Evolutionary conservation across 768 basidiomycete species (phyloP).

Genomic region (Leucosporidium creatinivorum): DNA sequence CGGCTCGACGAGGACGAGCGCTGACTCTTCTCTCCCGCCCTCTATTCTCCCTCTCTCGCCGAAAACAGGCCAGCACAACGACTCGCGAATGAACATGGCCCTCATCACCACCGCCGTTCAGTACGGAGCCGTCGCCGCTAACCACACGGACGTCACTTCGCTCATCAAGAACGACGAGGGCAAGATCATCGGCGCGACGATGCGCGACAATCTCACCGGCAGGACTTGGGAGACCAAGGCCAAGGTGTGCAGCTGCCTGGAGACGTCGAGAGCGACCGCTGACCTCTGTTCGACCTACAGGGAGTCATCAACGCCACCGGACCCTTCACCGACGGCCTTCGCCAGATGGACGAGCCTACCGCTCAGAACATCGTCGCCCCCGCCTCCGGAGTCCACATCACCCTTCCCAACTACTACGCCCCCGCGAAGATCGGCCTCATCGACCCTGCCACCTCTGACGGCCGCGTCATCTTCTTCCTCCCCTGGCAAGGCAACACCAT

Average conservation of each 20-base stretch:
- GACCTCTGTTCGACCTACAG: conserved; percentile 42
- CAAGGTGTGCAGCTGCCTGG: conserved; percentile 51
- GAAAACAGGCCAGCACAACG: conserved; percentile 95
- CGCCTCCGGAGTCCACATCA: conserved; percentile 90
- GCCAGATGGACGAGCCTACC: conserved; percentile 60
- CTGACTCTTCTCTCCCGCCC: background rate
- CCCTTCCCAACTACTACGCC: conserved; percentile 93
- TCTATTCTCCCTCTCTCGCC: too few species aligned
- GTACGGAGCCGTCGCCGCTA: conserved; percentile 75
- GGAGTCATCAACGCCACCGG: conserved; percentile 96
- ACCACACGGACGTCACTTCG: conserved; percentile 77
- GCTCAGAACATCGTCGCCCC: conserved; percentile 76
- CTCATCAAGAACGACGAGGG: conserved; percentile 56
- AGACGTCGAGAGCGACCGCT: background rate
- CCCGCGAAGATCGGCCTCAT: conserved; percentile 87
- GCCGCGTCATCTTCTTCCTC: conserved; percentile 96
- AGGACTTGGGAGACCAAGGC: conserved; percentile 73
- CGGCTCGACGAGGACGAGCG: background rate
- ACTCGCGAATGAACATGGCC: conserved; percentile 95
- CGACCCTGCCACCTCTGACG: conserved; percentile 90
- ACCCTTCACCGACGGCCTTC: conserved; percentile 79
- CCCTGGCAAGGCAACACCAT: conserved; percentile 98
- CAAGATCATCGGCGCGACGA: conserved; percentile 62
- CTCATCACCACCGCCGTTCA: conserved; percentile 90
- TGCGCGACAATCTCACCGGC: conserved; percentile 76